Conservation (phyloP, 345 rosid species). For the Ceriops tagal region DNA sequence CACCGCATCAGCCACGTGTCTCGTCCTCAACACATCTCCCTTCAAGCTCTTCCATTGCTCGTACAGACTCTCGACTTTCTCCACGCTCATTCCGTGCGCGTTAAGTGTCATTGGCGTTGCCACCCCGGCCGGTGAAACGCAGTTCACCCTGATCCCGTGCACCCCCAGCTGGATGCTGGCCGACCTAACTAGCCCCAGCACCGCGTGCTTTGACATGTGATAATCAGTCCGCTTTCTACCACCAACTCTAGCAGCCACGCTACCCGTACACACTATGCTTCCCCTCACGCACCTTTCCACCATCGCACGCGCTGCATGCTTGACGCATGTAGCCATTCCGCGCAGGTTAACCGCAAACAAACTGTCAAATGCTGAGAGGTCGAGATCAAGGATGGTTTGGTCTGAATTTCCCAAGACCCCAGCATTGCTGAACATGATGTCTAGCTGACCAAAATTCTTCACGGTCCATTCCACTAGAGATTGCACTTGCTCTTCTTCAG, state of each 20-base stretch:
- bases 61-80: conserved; percentile 18
- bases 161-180: conserved; percentile 40
- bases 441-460: conserved; percentile 18
- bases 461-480: conserved; percentile 30
- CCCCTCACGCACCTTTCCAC: conserved; percentile 30
- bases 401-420: conserved; percentile 8
- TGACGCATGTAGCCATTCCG: conserved; percentile 29
- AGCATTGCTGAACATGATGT: conserved; percentile 45
- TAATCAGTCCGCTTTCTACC: conserved; percentile 13
- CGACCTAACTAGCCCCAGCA: conserved; percentile 34
- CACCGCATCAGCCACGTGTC: conserved; percentile 38
- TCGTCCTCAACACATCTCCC: conserved; percentile 23
- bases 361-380: conserved; percentile 15
- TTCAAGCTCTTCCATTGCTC: conserved; percentile 11
- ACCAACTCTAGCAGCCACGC: conserved; percentile 13
- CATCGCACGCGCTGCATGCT: conserved; percentile 40
- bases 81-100: background rate
- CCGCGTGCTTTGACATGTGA: conserved; percentile 41
- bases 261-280: conserved; percentile 42
- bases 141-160: conserved; percentile 46
- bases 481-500: conserved; percentile 35
- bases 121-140: conserved; percentile 34
- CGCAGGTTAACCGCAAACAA: conserved; percentile 30
- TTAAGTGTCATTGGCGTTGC: conserved; percentile 24
- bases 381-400: conserved; percentile 30